Evolutionary conservation across 768 basidiomycete species (phyloP).

Genomic region (Naganishia kalamii): DNA sequence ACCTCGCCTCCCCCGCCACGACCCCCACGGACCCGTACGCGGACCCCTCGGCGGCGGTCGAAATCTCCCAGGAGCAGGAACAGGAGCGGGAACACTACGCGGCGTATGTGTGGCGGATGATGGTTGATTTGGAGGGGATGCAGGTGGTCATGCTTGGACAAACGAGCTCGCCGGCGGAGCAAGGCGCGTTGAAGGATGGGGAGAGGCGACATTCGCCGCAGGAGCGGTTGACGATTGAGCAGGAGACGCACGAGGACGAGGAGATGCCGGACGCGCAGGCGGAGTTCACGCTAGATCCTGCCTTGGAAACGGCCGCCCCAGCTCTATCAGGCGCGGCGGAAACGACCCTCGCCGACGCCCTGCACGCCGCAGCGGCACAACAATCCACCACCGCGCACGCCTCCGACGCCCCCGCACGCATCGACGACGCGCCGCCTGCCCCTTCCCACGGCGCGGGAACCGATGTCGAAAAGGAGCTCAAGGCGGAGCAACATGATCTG

Average conservation of each 20-base stretch:
- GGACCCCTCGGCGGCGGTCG: neutral
- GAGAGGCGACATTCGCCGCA: neutral
- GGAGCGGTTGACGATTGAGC: neutral
- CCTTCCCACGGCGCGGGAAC: no score
- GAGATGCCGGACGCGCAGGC: neutral
- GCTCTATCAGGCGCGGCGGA: no score
- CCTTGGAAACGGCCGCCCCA: neutral
- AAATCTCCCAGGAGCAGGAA: neutral
- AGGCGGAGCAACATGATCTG: neutral
- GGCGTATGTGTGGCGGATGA: slow-evolving; percentile 16
- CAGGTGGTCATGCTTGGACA: neutral
- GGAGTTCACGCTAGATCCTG: neutral
- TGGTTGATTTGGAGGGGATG: neutral
- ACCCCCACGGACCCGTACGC: neutral
- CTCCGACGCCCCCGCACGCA: no score
- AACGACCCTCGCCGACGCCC: no score
- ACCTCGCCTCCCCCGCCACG: neutral
- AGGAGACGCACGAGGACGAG: neutral
- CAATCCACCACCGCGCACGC: no score
- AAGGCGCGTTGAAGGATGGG: neutral
- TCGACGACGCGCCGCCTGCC: no score
- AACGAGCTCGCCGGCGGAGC: neutral
- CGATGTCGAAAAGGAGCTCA: no score
- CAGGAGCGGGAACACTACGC: slow-evolving; percentile 7
- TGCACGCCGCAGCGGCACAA: no score